Base-by-base conservation (phyloP, 2,329 filamentous ascomycete genomes). In the Claviceps quebecensis region DNA sequence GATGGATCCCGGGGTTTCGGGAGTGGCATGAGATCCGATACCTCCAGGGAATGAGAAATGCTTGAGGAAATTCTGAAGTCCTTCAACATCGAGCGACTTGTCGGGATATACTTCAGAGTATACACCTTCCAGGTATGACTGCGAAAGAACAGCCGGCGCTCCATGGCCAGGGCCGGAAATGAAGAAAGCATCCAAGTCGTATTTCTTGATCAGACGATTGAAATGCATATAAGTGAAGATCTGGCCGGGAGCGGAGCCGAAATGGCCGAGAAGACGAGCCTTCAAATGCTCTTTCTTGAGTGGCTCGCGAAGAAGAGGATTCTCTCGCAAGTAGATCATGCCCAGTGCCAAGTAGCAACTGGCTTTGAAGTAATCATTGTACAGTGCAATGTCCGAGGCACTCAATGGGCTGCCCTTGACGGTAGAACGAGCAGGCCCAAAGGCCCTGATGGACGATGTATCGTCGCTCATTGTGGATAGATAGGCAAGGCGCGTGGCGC, bases 201-300 rank as follows among this genome's bases (percentile, higher is more conserved):
- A 85, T 67, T 88, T 89, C 66, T 85, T 87, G 72, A 89, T 87
- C 53, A 89, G 70, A 37, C 84, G 81, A 67, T 89, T 89, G 74
- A 87, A 84, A 68, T 89, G 85, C 70, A 88, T 86, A 65, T 82
- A 89, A 37, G 84, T 86, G 67, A 90, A 89, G 53, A 84, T 81
- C 66, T 89, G 86, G 14, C 85, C 86, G n/a, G 86, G 81, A 48
- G 86, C 84, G 2, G 83, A 87, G 50, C 86, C 86, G 74, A 86
- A 90, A 63, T 90, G 86, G 40, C 86, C 86, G 2, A 90, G 72
- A 8, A 89, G 72, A 56, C 86, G 79, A 53, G 77, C 73, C 69
- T 90, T 90, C 69, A 89, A 72, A 61, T 89, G 82, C 50, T 86
- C 79, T 36, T 77, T 69, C 58, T 78, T 78, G 56, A 87, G 73